Evolutionary conservation across 2,329 filamentous ascomycete genomes (phyloP), one percentile per base, ranked within the genome.

Genomic region (Clarireedia homoeocarpa): DNA sequence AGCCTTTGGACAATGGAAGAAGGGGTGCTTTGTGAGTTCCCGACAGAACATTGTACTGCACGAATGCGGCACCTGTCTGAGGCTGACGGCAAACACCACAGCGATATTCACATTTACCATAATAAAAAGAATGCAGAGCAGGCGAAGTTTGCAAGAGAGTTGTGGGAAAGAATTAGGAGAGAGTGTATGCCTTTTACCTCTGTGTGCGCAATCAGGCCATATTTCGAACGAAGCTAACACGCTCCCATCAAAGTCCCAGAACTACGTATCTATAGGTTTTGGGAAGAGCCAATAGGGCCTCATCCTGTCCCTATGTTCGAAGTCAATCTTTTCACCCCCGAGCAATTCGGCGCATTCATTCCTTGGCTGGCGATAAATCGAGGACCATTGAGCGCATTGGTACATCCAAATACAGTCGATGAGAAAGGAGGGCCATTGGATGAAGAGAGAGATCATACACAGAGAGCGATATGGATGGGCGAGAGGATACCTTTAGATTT

Each of bases 251-350:
- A 12, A 91, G 88, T 95, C 66, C 90, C 91, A 7, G 91, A 96
- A 69, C 76, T 95, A 17, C 81, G 90, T 53, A 86, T 95, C 64
- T 95, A 96, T 69, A 76, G 71, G 14, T 75, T 95, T 62, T 95
- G 83, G 80, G 86, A 94, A 62, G 72, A 74, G 14, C 89, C 91
- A 0, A 71, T 96, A 27, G 91, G 91, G 0, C 91, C 91, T 0
- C 91, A 96, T 69, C 85, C 87, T 0, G 71, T 90, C 0, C 87
- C 84, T 52, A 96, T 95, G 90, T 96, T 96, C 65, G 91, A 96
- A 72, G 89, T 96, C 47, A 95, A 95, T 63, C 47, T 96, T 20
- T 89, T 92, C 70, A 90, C 85, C 0, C 91, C 91, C 0, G 84
- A 83, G 3, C 88, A 96, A 70, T 96, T 96, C 66, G 91, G 91